Evolutionary conservation across 2,329 filamentous ascomycete species (phyloP).

Genomic region (Stachybotrys echinatus): DNA sequence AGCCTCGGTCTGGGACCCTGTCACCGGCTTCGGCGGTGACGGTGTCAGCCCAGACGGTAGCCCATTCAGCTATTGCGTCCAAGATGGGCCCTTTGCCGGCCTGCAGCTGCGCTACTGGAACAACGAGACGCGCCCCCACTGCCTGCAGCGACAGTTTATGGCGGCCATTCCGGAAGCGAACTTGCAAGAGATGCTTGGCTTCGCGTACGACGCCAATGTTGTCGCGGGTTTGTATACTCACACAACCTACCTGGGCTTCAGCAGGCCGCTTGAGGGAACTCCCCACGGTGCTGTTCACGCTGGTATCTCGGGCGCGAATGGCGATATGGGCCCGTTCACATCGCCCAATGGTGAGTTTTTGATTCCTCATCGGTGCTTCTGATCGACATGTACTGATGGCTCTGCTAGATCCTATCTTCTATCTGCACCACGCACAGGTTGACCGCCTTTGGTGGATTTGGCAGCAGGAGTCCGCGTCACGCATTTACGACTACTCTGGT

Average conservation of each 20-base stretch:
- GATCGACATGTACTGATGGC: background rate
- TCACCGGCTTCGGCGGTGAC: background rate
- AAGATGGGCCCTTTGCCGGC: background rate
- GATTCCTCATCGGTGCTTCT: background rate
- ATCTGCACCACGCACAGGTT: slow-evolving; percentile 5
- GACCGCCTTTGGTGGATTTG: slow-evolving; percentile 6
- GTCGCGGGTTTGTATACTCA: background rate
- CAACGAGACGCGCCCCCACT: background rate
- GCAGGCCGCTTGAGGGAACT: background rate
- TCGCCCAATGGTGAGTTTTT: background rate
- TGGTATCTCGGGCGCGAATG: background rate
- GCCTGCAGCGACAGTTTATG: background rate
- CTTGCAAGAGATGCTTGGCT: slow-evolving; percentile 1
- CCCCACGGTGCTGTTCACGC: background rate
- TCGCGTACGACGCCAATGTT: background rate
- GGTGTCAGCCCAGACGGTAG: background rate
- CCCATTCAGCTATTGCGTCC: slow-evolving; percentile 1
- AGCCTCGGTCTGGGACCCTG: slow-evolving; percentile 1
- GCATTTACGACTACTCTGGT: background rate
- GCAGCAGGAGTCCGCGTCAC: slow-evolving; percentile 4
- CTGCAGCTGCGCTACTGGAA: background rate
- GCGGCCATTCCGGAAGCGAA: background rate
- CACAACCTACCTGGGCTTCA: background rate
- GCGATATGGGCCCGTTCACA: slow-evolving; percentile 1
- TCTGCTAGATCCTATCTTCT: slow-evolving; percentile 1